Percentiles rank a stretch among this genome's conserved stretches.
These are phyloP conservation scores for Begonia fuchsioides DNA, from an alignment of 306 rosid species.

Conservation along the genomic window DNA sequence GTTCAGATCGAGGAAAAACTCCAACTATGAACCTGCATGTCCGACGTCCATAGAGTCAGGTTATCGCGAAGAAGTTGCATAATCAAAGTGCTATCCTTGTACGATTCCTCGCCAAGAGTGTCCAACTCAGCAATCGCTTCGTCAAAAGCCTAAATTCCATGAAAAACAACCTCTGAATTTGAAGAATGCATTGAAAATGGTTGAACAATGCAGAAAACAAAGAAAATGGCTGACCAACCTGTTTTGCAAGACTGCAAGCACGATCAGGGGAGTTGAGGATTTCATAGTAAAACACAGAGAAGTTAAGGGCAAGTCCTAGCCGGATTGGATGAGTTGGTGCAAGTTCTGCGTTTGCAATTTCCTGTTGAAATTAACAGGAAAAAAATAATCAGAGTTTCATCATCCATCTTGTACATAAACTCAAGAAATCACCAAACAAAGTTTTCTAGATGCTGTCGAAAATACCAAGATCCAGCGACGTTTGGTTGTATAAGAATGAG, in stretches of 20 bases:
- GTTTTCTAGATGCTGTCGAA: no score
- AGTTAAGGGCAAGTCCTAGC: slow-evolving; percentile 91
- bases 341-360: slow-evolving; percentile 81
- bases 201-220: no score
- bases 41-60: slow-evolving; percentile 98
- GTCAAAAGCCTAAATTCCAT: slow-evolving; percentile 64
- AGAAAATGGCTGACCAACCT: slow-evolving; percentile 28
- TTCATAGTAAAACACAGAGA: slow-evolving; percentile 92
- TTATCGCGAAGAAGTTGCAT: slow-evolving; percentile 99
- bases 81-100: slow-evolving; percentile 99
- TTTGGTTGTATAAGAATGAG: no score
- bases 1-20: neutral
- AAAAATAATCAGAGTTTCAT: no score
- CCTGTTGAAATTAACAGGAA: slow-evolving; percentile 19
- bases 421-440: no score
- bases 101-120: slow-evolving; percentile 94
- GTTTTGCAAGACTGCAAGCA: slow-evolving; percentile 97
- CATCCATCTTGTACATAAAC: no score
- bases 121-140: slow-evolving; percentile 99
- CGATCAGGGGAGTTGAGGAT: slow-evolving; percentile 97
- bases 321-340: slow-evolving; percentile 98
- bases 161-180: no score
- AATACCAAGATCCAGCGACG: no score
- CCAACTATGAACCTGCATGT: slow-evolving; percentile 71
- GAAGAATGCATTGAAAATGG: no score